These are phyloP conservation scores for Nemania sp. DNA, from an alignment of 2,329 filamentous ascomycete genomes.

Conservation along the genomic window DNA sequence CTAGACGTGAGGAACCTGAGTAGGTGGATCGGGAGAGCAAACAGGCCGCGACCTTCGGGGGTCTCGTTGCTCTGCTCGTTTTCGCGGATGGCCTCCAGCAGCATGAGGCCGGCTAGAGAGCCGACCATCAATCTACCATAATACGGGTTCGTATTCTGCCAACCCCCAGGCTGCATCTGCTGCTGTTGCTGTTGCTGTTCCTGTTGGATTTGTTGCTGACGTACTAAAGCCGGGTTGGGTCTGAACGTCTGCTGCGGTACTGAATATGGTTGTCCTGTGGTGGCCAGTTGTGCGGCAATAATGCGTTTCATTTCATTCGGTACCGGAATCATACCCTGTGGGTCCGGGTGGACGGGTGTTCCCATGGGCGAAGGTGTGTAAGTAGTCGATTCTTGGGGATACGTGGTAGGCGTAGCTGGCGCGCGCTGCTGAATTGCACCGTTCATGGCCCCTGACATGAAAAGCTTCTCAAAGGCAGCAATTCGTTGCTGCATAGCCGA, in stretches of 20 bases:
- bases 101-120: slow-evolving; percentile 88
- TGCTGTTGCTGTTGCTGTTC: slow-evolving; percentile 53
- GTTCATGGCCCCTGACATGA: slow-evolving; percentile 75
- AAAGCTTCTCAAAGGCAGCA: slow-evolving; percentile 76
- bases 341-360: slow-evolving; percentile 48
- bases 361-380: slow-evolving; percentile 53
- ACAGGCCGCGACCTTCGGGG: slow-evolving; percentile 68
- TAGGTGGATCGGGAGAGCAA: slow-evolving; percentile 65
- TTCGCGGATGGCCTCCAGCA: slow-evolving; percentile 78
- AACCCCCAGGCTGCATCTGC: slow-evolving; percentile 56
- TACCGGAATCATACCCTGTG: slow-evolving; percentile 67
- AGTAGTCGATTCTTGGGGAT: slow-evolving; percentile 48
- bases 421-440: slow-evolving; percentile 57
- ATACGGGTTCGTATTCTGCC: slow-evolving; percentile 60
- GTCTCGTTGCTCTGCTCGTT: slow-evolving; percentile 67
- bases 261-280: slow-evolving; percentile 57
- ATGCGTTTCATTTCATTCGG: slow-evolving; percentile 69
- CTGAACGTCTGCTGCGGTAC: slow-evolving; percentile 47
- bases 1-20: slow-evolving; percentile 54
- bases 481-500: slow-evolving; percentile 76
- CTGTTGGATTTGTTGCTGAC: slow-evolving; percentile 62
- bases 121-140: slow-evolving; percentile 87
- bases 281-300: slow-evolving; percentile 59
- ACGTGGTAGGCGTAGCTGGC: slow-evolving; percentile 58
- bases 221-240: slow-evolving; percentile 51